Base-by-base conservation (phyloP, 2,329 filamentous ascomycete genomes). In the Penicillium frequentans region DNA sequence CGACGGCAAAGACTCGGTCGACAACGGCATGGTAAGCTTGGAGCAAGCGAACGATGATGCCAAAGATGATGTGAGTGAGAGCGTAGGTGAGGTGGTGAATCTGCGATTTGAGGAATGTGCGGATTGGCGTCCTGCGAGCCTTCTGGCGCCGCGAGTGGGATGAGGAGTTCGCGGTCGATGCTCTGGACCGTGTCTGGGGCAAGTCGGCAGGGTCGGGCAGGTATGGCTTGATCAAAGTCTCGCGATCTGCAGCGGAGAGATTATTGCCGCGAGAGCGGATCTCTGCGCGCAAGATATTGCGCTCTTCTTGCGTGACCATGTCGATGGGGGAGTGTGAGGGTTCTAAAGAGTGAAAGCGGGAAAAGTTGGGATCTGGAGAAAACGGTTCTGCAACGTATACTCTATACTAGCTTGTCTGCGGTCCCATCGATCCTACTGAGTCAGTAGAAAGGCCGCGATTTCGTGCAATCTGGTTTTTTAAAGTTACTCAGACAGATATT, bases 31-130 rank as follows among this genome's bases (percentile, higher is more conserved):
- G 89, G 77, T 91, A 95, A 54, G 86, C 85, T 70, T 91, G 87
- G 56, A 93, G 87, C 57, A 91, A 77, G 61, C 92, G 89, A 64
- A 97, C 88, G 73, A 95, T 96, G 63, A 98, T 79, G 7, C 91
- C 93, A 77, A 96, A 98, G 64, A 96, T 73, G 60, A 89, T 83
- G 69, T 96, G 91, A 35, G 79, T 77, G 39, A 77, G 43, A 23
- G 77, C 74, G 58, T 79, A 80, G 27, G 76, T 59, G n/a, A 81
- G 59, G 44, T 73, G 72, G 55, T 81, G 71, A 3, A 80, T 55
- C 56, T 78, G 77, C 8, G 72, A 72, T 58, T 73, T 78, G 43
- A 81, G 48, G 56, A 80, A 80, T 3, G 72, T 71, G 45, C 77
- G 76, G 29, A 81, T 71, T 14, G 78, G 73, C n/a, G 70, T 75